Conservation (phyloP, 192 early-diverging fungal genomes). For the Coemansia sp. region DNA sequence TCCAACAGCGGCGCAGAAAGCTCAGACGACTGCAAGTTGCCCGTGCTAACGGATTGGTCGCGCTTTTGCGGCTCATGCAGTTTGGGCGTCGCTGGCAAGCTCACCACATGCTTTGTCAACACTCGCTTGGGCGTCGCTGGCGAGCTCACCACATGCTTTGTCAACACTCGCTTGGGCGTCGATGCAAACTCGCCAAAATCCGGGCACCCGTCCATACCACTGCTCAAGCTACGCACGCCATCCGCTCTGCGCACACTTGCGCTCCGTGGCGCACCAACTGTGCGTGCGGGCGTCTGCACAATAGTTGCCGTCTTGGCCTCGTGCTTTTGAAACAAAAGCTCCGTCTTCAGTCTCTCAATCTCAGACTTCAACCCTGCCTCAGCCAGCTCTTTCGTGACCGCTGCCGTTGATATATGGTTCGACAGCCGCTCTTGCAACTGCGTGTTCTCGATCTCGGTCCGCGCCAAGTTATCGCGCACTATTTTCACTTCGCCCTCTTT, state of each 20-base stretch:
- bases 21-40: not conserved
- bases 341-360: constrained; percentile 40
- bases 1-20: constrained; percentile 15
- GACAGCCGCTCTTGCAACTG: constrained; percentile 49
- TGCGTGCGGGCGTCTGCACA: constrained; percentile 9
- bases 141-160: not conserved
- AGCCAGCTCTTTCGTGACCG: constrained; percentile 4
- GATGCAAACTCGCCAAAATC: constrained; percentile 36
- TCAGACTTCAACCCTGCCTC: constrained; percentile 21
- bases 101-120: not conserved
- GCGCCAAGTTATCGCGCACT: constrained; percentile 46
- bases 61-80: not conserved
- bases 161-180: constrained; percentile 10
- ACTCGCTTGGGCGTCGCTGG: constrained; percentile 12
- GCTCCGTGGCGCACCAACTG: constrained; percentile 1
- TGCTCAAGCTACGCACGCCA: not conserved
- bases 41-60: not conserved
- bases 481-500: constrained; percentile 52
- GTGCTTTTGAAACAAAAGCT: constrained; percentile 43
- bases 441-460: constrained; percentile 52
- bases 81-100: not conserved
- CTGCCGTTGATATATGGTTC: constrained; percentile 23
- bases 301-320: constrained; percentile 17
- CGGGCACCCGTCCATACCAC: constrained; percentile 13
- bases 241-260: not conserved